These are phyloP conservation scores for Rhizopus sp. DNA, from an alignment of 371 early-diverging fungal genomes.

Conservation along the genomic window DNA sequence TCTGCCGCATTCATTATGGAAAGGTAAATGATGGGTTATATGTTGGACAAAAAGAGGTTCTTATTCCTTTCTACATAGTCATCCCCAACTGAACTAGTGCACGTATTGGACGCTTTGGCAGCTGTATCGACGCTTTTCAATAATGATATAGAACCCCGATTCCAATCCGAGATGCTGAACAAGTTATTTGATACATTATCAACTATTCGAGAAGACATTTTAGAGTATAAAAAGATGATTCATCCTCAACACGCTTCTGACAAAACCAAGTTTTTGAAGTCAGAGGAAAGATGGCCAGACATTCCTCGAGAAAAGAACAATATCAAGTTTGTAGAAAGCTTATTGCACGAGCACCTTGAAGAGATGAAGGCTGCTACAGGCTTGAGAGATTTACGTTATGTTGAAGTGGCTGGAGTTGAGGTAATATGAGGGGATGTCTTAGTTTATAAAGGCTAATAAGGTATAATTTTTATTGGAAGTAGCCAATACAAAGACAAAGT, in stretches of 20 bases:
- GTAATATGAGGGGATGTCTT: conserved; percentile 21
- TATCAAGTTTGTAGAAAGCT: conserved; percentile 49
- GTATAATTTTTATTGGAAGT: conserved; percentile 29
- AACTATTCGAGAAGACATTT: conserved; percentile 31
- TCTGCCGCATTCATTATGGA: conserved; percentile 74
- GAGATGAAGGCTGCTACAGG: conserved; percentile 43
- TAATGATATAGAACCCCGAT: conserved; percentile 10
- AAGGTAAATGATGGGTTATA: conserved; percentile 28
- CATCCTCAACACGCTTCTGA: conserved; percentile 21
- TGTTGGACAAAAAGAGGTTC: background rate
- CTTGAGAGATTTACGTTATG: conserved; percentile 52
- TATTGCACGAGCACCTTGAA: conserved; percentile 48
- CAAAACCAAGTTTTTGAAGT: conserved; percentile 54
- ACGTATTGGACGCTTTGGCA: conserved; percentile 55
- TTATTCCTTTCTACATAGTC: conserved; percentile 38
- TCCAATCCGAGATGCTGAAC: conserved; percentile 41
- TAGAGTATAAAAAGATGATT: conserved; percentile 38
- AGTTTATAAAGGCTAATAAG: background rate
- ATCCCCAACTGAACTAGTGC: conserved; percentile 60
- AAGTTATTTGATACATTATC: conserved; percentile 46
- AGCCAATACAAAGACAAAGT: conserved; percentile 57
- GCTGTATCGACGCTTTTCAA: conserved; percentile 39
- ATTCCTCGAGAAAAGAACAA: conserved; percentile 38
- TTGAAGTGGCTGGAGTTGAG: conserved; percentile 64
- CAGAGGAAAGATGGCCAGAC: conserved; percentile 57